phyloP scores from a whole-genome alignment of 2,329 filamentous ascomycete genomes.

The Fusarium sp. region DNA sequence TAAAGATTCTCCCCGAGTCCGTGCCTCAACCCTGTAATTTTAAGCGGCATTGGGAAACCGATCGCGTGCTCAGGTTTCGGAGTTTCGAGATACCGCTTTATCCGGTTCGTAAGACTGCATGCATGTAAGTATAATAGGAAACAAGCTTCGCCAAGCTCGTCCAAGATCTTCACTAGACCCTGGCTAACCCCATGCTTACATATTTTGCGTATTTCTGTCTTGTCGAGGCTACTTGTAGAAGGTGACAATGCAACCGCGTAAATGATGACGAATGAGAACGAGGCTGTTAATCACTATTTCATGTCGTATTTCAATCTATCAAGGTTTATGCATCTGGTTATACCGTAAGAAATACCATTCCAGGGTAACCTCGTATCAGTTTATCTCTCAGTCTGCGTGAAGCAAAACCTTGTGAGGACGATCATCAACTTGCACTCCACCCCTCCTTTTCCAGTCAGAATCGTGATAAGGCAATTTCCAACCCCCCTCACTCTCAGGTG shows the following conservation, averaged over 20 bases:
- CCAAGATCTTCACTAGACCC: background rate
- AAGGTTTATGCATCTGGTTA: background rate
- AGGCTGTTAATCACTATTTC: background rate
- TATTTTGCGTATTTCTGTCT: background rate
- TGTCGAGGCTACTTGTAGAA: background rate
- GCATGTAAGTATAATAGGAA: background rate
- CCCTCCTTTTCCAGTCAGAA: slow-evolving; percentile 82
- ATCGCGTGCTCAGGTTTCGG: background rate
- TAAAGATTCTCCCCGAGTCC: background rate
- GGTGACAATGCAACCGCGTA: background rate
- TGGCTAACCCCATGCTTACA: background rate
- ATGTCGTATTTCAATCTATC: background rate
- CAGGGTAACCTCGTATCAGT: background rate
- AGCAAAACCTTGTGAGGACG: slow-evolving; percentile 21
- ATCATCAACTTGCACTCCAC: slow-evolving; percentile 60
- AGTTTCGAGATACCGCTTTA: background rate
- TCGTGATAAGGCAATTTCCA: slow-evolving; percentile 87
- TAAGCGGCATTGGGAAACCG: background rate
- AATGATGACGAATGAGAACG: background rate
- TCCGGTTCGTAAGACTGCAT: background rate
- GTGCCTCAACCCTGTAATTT: background rate
- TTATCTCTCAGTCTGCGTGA: slow-evolving; percentile 9
- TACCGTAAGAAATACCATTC: background rate
- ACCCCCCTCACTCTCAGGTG: slow-evolving; percentile 81
- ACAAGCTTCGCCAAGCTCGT: background rate